Evolutionary conservation across 1,284 basidiomycete species (phyloP), one percentile per base, ranked within the genome.

Genomic region (Tylopilus sp.): DNA sequence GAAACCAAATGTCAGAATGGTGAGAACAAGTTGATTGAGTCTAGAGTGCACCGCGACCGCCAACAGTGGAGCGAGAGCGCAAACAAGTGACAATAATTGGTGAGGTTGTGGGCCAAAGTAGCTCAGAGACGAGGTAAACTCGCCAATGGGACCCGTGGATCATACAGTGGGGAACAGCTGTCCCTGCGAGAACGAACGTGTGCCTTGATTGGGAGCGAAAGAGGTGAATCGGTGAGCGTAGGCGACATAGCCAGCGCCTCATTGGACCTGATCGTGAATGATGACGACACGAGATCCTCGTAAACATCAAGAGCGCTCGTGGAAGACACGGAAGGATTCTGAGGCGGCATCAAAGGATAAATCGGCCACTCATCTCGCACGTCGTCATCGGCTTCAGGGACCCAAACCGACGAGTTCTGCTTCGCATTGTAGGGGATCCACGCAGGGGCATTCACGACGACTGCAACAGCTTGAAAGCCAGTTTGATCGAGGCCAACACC

Each of bases 81-180:
- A 48, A 61, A 59, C 0, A 58, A 56, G 48, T 53, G 59, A 56
- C 57, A 39, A 46, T 59, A 60, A 57, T 58, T 60, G 57, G 53
- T 46, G 46, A 0, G 29, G n/a, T 31, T 8, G 21, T 18, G 10
- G 11, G 20, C 11, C 9, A 4, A 14, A 20, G 21, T 10, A 15
- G 29, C 35, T 55, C 57, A 56, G 41, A 46, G 37, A 14, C 24
- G 36, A 48, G 56, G 50, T 7, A 59, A 38, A 31, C 11, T 20
- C 35, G 26, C 26, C 12, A 59, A 43, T 26, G 51, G 60, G 0
- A 21, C 24, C 17, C 30, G n/a, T 0, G 42, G 37, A 36, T 44
- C 46, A 21, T 47, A 43, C n/a, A 35, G 7, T 17, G 43, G 24
- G 10, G 33, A 48, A 18, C 21, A 43, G 4, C 8, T 26, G 26